phyloP scores from a whole-genome alignment of 2,329 filamentous ascomycete species.

The Lomentospora prolificans region DNA sequence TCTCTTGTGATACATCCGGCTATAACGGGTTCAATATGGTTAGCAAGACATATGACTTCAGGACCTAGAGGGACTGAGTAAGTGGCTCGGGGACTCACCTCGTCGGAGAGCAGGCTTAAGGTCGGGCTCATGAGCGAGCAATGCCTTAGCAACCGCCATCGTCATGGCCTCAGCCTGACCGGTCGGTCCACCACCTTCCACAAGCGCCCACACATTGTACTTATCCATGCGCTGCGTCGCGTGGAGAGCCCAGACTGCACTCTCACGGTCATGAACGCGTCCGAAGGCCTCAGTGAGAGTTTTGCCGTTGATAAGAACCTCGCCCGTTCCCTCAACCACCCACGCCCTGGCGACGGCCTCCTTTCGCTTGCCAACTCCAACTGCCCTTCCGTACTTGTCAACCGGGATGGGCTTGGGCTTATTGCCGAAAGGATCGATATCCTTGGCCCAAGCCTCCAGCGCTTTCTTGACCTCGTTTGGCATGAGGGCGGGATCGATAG shows the following conservation, averaged over 20 bases:
- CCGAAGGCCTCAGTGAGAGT: slow-evolving; percentile 73
- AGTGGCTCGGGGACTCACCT: slow-evolving; percentile 51
- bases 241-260: slow-evolving; percentile 83
- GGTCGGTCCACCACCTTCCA: slow-evolving; percentile 79
- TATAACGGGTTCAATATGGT: slow-evolving; percentile 33
- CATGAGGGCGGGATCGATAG: slow-evolving; percentile 70
- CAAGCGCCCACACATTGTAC: slow-evolving; percentile 89
- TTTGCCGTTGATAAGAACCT: slow-evolving; percentile 85
- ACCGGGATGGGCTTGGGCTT: slow-evolving; percentile 52
- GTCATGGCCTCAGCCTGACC: slow-evolving; percentile 94
- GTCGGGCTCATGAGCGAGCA: slow-evolving; percentile 84
- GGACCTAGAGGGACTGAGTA: slow-evolving; percentile 8
- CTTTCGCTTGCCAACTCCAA: slow-evolving; percentile 80
- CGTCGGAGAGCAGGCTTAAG: slow-evolving; percentile 78
- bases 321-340: slow-evolving; percentile 85
- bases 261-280: slow-evolving; percentile 87
- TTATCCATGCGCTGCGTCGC: slow-evolving; percentile 78
- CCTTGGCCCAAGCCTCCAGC: slow-evolving; percentile 62
- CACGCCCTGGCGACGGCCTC: slow-evolving; percentile 74
- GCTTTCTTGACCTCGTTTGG: slow-evolving; percentile 58
- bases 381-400: slow-evolving; percentile 67
- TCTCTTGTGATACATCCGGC: slow-evolving; percentile 90
- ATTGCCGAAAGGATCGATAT: slow-evolving; percentile 61
- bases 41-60: slow-evolving; percentile 23
- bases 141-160: slow-evolving; percentile 75